Evolutionary conservation across 2,329 filamentous ascomycete genomes (phyloP), one percentile per base, ranked within the genome.

Genomic region (Penicillium nordicum): DNA sequence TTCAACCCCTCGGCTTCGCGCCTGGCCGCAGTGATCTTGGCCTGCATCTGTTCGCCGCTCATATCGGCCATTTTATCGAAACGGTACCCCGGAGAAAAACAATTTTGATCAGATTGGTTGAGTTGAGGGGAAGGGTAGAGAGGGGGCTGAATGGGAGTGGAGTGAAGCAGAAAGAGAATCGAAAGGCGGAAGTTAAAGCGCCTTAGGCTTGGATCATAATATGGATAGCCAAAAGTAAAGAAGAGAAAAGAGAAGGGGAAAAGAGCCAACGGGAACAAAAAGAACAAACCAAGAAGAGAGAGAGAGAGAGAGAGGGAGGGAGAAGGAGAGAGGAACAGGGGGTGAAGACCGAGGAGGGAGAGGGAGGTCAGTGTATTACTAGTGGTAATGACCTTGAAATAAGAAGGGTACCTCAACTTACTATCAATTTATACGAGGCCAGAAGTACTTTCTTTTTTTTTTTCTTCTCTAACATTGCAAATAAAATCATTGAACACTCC

Each of bases 1-100:
- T 97, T 97, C 69, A 97, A 82, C 52, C 90, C 92, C 82, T 97
- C 94, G 70, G 94, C 94, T 84, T 99, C 94, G 82, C 94, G 90
- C 78, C 94, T 88, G 75, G 94, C 93, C 72, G 90, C 88, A 73
- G 91, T 89, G 70, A 94, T 93, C 78, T 89, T 89, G 79, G 92
- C 89, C 84, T 97, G 93, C 86, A 97, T 96, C 67, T 80, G 77
- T 71, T 80, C 78, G 69, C 76, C 75, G 64, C 73, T 76, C 76
- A 79, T 77, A 64, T 79, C 77, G 72, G 76, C 74, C 76, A 78
- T 79, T 51, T 64, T 74, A 60, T 64, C 62, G 61, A 56, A 66
- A 48, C 53, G 41, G 57, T 61, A 60, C 67, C 66, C 69, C 70
- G 68, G 57, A 51, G 42, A 50, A 62, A 50, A 49, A 50, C 46